phyloP scores from a whole-genome alignment of 2,329 filamentous ascomycete species.

The Apiospora marii region DNA sequence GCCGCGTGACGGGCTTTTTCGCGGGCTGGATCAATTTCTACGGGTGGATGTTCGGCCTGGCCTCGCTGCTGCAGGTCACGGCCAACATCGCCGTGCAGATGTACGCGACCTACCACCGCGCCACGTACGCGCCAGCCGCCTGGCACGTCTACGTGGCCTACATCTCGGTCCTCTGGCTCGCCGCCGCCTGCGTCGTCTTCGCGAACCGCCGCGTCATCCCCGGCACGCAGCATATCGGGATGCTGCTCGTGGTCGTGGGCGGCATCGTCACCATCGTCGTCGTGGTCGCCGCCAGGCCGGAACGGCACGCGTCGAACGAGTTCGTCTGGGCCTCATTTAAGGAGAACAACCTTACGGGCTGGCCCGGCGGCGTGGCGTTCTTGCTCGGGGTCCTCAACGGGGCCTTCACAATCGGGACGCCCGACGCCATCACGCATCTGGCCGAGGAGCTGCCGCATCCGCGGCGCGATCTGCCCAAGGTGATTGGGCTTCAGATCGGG shows the following conservation, averaged over 20 bases:
- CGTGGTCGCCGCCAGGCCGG: slow-evolving; percentile 61
- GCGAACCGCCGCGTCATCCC: slow-evolving; percentile 61
- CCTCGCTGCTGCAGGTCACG: slow-evolving; percentile 65
- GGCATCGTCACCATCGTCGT: slow-evolving; percentile 62
- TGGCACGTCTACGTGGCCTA: slow-evolving; percentile 70
- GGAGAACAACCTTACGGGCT: slow-evolving; percentile 59
- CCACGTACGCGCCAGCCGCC: slow-evolving; percentile 53
- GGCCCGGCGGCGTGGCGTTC: slow-evolving; percentile 68
- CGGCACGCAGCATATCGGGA: slow-evolving; percentile 58
- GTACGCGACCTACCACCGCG: slow-evolving; percentile 66
- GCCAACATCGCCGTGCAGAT: slow-evolving; percentile 67
- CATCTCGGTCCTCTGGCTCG: slow-evolving; percentile 62
- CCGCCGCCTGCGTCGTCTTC: slow-evolving; percentile 60
- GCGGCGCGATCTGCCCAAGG: slow-evolving; percentile 56
- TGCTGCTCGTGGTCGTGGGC: slow-evolving; percentile 62
- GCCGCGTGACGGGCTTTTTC: slow-evolving; percentile 58
- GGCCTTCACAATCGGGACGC: slow-evolving; percentile 71
- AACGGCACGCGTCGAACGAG: slow-evolving; percentile 54
- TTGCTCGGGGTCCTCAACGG: slow-evolving; percentile 72
- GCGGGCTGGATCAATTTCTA: slow-evolving; percentile 62
- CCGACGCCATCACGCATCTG: slow-evolving; percentile 69
- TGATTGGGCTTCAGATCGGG: slow-evolving; percentile 57
- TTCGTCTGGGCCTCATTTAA: slow-evolving; percentile 61
- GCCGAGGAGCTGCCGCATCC: slow-evolving; percentile 65
- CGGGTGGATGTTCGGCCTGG: slow-evolving; percentile 69